Base-by-base conservation (phyloP, 805 yeast genomes). In the Barnettozyma wickerhamii region DNA sequence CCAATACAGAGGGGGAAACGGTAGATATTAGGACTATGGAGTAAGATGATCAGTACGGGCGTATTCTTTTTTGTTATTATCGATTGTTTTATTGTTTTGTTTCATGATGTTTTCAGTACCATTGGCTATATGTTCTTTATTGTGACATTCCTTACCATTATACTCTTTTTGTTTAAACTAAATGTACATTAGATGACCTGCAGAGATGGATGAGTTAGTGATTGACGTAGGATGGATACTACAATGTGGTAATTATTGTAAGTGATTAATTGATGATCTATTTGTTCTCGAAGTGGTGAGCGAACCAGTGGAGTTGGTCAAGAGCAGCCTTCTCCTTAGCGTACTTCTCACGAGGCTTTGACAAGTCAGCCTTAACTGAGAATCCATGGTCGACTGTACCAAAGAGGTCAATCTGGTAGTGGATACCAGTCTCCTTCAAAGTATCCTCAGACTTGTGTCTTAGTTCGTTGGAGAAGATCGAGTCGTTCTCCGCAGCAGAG, bases 381-480 rank as follows among this genome's bases (percentile, higher is more conserved):
- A 69, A 90, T 1, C 96, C 97, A 59, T 90, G 97, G 4, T 58
- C 19, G 19, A 75, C 81, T 41, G 83, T 83, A 24, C 81, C 59
- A 60, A 75, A 82, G 33, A 85, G 56, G 43, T 79, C 76, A 19
- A 82, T 52, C 62, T 76, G 80, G 66, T 75, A 89, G 31, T 67
- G 67, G 29, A 76, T 76, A 41, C 69, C 71, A 40, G 70, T 70
- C 48, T 74, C 74, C 43, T 63, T 63, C 53, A 84, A 72, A 50
- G 72, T 74, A 9, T 63, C 75, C 62, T 80, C 87, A 20, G 90
- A 75, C 52, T 69, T 53, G 43, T 60, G 67, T 65, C 95, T 81
- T 53, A 77, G 63, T 39, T 85, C 93, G 0, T 60, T 60, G 3
- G 88, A 56, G 73, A 81, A 90, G 37, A 72, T 65, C 0, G 53